Base-by-base conservation (phyloP, 495 filamentous ascomycete species). In the Ramalina peruviana region DNA sequence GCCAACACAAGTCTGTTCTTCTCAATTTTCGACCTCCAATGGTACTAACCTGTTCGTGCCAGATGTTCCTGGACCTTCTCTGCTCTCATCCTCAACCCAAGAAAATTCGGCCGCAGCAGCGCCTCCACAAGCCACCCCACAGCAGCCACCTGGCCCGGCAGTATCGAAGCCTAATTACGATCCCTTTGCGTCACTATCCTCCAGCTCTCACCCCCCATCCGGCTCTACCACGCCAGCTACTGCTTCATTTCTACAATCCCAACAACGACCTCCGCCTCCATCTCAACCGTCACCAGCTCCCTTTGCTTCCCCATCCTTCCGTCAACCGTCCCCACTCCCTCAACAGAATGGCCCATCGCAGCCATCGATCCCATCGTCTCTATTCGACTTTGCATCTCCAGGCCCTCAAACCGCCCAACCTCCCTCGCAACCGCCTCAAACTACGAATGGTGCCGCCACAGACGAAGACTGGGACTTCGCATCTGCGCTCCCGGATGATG, bases 401-500 rank as follows among this genome's bases (percentile, higher is more conserved):
- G 54, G 50, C 40, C 48, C 61, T 21, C 46, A 59, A 20, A 51
- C 49, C 38, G 58, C 58, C 49, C 51, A 51, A 17, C 48, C 33
- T 21, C 54, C 40, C 12, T 19, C 51, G 15, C 15, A 37, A 16
- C 33, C 44, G 19, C 33, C 36, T 50, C 49, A 55, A 49, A 60
- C 48, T 46, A 51, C 62, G 25, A 60, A 63, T 46, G 57, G 66
- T 44, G 58, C 67, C 23, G 52, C 61, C 25, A 67, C 60, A 55
- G 71, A 81, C 46, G 92, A 98, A 54, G 92, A 98, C 57, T 98
- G 92, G 92, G 79, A 80, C 36, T 98, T 97, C 59, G 74, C 85
- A 7, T 96, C 92, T 4, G 85, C 92, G 0, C 68, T 97, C 3
- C 88, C 88, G 0, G 78, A 82, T 25, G 75, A 79, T 44, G 69